These are phyloP conservation scores for Azolla pinnata DNA, from an alignment of 75 land plant genomes.

Conservation along the genomic window DNA sequence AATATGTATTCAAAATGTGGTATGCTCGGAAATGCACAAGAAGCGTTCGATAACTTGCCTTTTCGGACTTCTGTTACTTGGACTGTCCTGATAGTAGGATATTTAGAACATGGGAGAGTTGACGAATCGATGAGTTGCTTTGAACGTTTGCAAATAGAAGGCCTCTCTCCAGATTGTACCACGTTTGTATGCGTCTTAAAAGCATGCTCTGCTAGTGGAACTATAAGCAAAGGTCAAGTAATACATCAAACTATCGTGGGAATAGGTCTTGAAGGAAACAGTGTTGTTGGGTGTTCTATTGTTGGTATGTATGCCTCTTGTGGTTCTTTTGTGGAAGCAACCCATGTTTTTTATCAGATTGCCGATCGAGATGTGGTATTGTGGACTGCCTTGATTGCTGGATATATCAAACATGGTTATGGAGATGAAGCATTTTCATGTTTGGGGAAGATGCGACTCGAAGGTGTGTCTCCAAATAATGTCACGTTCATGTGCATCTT, in stretches of 20 bases:
- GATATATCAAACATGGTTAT: constrained; percentile 23
- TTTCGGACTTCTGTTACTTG: constrained; percentile 19
- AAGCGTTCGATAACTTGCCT: constrained; percentile 12
- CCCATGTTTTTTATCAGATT: constrained; percentile 36
- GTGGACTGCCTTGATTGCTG: constrained; percentile 51
- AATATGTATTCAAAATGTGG: constrained; percentile 43
- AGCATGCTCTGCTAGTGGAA: not conserved
- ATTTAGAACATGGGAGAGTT: constrained; percentile 20
- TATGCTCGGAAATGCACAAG: constrained; percentile 13
- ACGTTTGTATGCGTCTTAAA: not conserved
- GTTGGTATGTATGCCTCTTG: constrained; percentile 44
- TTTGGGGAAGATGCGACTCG: constrained; percentile 29
- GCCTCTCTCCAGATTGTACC: constrained; percentile 5
- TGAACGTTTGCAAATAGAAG: constrained; percentile 13
- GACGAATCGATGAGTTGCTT: constrained; percentile 22
- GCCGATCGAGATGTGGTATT: constrained; percentile 41
- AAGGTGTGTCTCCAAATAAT: constrained; percentile 34
- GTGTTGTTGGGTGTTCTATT: constrained; percentile 45
- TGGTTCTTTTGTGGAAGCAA: constrained; percentile 25
- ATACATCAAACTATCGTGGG: not conserved
- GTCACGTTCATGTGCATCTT: constrained; percentile 41
- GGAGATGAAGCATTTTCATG: constrained; percentile 34
- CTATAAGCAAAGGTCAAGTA: not conserved
- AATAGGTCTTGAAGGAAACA: not conserved
- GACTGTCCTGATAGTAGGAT: constrained; percentile 32